Conservation (phyloP, 2,329 filamentous ascomycete species). For the Cladophialophora psammophila region DNA sequence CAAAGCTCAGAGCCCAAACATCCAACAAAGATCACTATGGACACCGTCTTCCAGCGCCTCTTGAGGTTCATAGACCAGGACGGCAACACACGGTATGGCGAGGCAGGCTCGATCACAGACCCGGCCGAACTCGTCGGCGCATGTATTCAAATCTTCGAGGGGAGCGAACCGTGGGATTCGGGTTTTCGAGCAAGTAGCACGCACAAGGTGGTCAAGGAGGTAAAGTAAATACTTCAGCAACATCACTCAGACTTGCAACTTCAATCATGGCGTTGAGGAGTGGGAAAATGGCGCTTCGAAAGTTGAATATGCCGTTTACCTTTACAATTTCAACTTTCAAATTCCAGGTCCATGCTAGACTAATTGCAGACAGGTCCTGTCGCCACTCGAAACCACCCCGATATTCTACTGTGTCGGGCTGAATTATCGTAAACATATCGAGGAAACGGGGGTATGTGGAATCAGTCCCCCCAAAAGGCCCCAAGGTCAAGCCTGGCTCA, state of each 20-base stretch:
- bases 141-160: not conserved
- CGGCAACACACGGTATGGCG: conserved; percentile 5
- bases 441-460: conserved; percentile 32
- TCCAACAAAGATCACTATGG: too few species aligned
- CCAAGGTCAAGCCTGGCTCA: too few species aligned
- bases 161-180: conserved; percentile 6
- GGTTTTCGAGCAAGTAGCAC: conserved; percentile 5
- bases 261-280: too few species aligned
- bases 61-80: too few species aligned
- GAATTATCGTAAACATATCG: conserved; percentile 34
- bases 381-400: conserved; percentile 47
- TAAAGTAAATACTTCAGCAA: not conserved
- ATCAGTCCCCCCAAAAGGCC: too few species aligned
- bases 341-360: conserved; percentile 32
- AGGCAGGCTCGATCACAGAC: conserved; percentile 4
- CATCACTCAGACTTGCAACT: too few species aligned
- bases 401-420: conserved; percentile 34
- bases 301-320: too few species aligned
- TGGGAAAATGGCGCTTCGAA: too few species aligned
- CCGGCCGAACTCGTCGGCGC: conserved; percentile 11
- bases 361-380: conserved; percentile 44
- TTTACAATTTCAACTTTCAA: conserved; percentile 21
- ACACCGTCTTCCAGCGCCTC: too few species aligned
- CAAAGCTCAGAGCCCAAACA: too few species aligned
- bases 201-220: conserved; percentile 11